Evolutionary conservation across 1,284 basidiomycete species (phyloP), one percentile per base, ranked within the genome.

Genomic region (Cronartium ribicola): DNA sequence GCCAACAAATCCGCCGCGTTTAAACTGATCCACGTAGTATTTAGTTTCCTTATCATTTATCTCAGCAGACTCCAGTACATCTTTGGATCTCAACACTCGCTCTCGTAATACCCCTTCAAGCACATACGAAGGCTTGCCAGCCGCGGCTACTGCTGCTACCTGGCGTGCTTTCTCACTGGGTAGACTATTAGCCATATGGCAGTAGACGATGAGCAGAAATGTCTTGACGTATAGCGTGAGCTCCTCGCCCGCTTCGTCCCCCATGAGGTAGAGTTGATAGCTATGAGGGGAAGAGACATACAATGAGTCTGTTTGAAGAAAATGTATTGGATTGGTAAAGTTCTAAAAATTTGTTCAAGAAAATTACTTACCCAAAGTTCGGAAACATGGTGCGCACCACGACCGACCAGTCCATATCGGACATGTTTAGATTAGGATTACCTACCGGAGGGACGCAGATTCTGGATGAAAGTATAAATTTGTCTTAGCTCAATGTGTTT

Each of bases 251-350:
- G 60, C 36, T 48, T 51, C 43, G 46, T 64, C 29, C 39, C 39
- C 46, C 68, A 70, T 70, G 17, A 70, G 55, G 37, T 70, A 70
- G 39, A 70, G 59, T 37, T 70, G 68, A 64, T 70, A 70, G 7
- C 68, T 70, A 51, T 51, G 17, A 51, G 17, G 5, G 5, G 17
- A 5, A 51, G 5, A 51, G 5, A 6, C 48, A 8, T 51, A 17
- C 17, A 2, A 51, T 51, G 17, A 51, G 48, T 51, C 60, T 22
- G 22, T 43, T 14, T 22, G 51, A 20, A 59, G 20, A 14, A 22
- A 36, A 55, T 37, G 48, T 48, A 51, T 8, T 4, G 11, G n/a
- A n/a, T 5, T 17, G 20, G 0, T 40, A 59, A 11, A 17, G 11
- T 17, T 59, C 5, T n/a, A 39, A 17, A 48, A 48, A 29, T 2